Base-by-base conservation (phyloP, 306 rosid species). In the Lathyrus oleraceus region DNA sequence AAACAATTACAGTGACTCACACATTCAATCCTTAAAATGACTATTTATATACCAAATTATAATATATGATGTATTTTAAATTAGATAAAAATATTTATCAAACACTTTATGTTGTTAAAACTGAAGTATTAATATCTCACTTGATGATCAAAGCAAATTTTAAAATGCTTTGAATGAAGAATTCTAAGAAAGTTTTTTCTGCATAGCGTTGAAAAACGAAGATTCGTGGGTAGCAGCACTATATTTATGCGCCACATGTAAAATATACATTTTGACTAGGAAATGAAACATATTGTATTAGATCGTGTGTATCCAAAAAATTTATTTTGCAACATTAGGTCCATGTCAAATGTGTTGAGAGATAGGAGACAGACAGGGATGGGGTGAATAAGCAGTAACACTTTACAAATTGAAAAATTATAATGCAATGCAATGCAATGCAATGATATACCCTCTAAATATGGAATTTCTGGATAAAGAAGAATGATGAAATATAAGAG, bases 171-270 rank as follows among this genome's bases (percentile, higher is more conserved):
- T 76, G 62, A 75, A 58, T 57, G 45, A 65, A 13, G 52, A 69
- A 57, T 15, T 45, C 4, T 35, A 69, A 61, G 8, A 49, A 32
- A 42, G 21, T 13, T 20, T 35, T 69, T 61, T 20, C 21, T 19
- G 15, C 13, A 21, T 16, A 57, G 60, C 52, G 67, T 76, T 68
- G 74, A 60, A 60, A 67, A 60, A 36, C 16, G 2, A 47, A 23
- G 57, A 59, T 67, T 58, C 61, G 44, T 76, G 70, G 57, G 27
- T 10, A 76, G 70, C 71, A 73, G 65, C 53, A 73, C 44, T 39
- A 43, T 57, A 30, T 48, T 72, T 35, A 14, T 62, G 70, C 44
- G 77, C 10, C 53, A 14, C 53, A 32, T 61, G 20, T 58, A 7
- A 36, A 30, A 20, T 20, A 47, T 21, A 27, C 1, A 15, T 49